Evolutionary conservation across 352 stramenopile genomes (phyloP).

Genomic region (Globisporangium acanthophoron): DNA sequence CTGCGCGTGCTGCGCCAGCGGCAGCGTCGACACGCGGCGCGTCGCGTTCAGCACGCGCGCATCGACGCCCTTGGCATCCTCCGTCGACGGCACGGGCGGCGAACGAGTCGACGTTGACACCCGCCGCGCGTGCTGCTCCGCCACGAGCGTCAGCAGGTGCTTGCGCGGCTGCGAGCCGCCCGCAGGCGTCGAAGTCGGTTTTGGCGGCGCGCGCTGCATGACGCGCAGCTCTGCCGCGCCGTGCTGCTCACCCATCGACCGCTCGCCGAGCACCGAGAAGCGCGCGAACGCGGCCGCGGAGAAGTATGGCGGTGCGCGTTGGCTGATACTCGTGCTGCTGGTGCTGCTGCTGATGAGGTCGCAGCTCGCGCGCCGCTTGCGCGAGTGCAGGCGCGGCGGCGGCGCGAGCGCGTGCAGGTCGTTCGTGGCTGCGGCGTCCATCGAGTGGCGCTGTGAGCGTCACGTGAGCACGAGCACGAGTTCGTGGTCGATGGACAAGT

Average conservation of each 20-base stretch:
- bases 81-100: neutral
- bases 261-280: conserved; percentile 26
- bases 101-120: too few relatives aligned
- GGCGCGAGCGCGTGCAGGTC: conserved; percentile 32
- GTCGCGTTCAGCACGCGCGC: conserved; percentile 21
- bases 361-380: conserved; percentile 29
- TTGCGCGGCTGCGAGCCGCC: conserved; percentile 5
- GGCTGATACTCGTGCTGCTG: neutral
- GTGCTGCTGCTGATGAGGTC: neutral
- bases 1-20: conserved; percentile 40
- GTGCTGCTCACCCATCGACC: conserved; percentile 21
- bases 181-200: neutral
- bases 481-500: too few relatives aligned
- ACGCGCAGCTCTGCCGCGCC: conserved; percentile 19
- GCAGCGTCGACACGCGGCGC: conserved; percentile 41
- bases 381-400: conserved; percentile 34
- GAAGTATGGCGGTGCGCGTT: conserved; percentile 22
- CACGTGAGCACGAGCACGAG: too few relatives aligned
- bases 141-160: conserved; percentile 27
- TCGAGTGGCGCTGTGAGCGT: neutral
- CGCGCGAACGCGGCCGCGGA: conserved; percentile 27
- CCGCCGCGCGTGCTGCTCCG: conserved; percentile 9
- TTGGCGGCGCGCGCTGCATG: conserved; percentile 11
- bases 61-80: conserved; percentile 14
- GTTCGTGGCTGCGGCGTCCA: neutral